A percentile compares a stretch with the other conserved stretches of the same genome.
phyloP scores from a whole-genome alignment of 129 eudicot genomes.

The Helianthus annuus region DNA sequence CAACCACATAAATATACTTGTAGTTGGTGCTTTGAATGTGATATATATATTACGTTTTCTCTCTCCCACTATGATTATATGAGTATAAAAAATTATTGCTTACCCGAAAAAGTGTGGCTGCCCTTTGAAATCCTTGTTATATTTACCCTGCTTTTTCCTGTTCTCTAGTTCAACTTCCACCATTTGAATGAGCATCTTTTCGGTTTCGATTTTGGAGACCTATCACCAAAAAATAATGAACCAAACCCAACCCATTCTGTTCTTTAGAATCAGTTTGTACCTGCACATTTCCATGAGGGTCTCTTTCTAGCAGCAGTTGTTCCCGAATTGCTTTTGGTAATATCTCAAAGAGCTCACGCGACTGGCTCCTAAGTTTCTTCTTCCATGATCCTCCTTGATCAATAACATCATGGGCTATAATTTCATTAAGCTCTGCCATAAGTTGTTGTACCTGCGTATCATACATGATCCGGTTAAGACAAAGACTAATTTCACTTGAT shows the following conservation, averaged over 20 bases:
- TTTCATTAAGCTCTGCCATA: conserved; percentile 93
- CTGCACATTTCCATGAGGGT: conserved; percentile 99
- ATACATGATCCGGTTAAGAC: background rate
- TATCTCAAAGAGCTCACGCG: conserved; percentile 67
- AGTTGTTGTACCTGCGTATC: conserved; percentile 81
- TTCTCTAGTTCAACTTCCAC: conserved; percentile 77
- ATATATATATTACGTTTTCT: no score
- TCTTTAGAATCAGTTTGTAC: conserved; percentile 30
- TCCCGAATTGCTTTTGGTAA: conserved; percentile 90
- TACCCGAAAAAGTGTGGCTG: conserved; percentile 98
- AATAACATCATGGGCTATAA: conserved; percentile 72
- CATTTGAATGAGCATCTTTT: conserved; percentile 97
- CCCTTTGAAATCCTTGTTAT: conserved; percentile 64
- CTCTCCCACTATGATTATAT: background rate
- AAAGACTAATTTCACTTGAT: background rate
- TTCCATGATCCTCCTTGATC: conserved; percentile 92
- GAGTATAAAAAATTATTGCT: conserved; percentile 17
- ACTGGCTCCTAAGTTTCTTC: conserved; percentile 73
- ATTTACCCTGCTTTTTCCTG: conserved; percentile 55
- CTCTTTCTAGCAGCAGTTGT: conserved; percentile 93
- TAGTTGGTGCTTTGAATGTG: no score
- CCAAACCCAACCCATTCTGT: conserved; percentile 3
- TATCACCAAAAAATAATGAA: conserved; percentile 24
- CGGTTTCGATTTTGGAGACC: conserved; percentile 98
- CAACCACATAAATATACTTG: no score